Evolutionary conservation across 2,329 filamentous ascomycete genomes (phyloP).

Genomic region (Passalora sequoiae): DNA sequence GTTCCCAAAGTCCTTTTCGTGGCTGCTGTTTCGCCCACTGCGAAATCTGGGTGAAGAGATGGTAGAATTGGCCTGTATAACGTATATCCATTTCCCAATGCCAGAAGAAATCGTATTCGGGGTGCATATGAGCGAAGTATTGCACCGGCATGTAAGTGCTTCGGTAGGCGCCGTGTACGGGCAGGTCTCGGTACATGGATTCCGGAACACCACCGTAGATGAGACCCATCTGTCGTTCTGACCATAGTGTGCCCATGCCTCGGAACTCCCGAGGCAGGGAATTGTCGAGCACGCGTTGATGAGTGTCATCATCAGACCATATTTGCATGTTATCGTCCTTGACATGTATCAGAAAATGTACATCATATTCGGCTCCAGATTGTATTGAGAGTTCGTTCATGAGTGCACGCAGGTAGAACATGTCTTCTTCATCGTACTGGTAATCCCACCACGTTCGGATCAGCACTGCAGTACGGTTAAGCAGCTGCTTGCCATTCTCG

Average conservation of each 20-base stretch:
- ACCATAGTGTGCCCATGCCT: constrained; percentile 51
- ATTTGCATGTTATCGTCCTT: constrained; percentile 73
- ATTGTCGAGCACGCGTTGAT: constrained; percentile 58
- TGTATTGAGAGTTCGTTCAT: constrained; percentile 71
- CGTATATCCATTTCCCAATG: constrained; percentile 94
- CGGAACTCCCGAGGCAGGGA: constrained; percentile 46
- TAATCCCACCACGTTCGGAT: constrained; percentile 80
- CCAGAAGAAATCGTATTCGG: constrained; percentile 88
- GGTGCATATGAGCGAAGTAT: constrained; percentile 81
- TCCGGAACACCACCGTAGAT: constrained; percentile 50
- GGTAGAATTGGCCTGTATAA: constrained; percentile 84
- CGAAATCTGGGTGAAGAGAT: constrained; percentile 64
- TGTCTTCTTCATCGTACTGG: constrained; percentile 70
- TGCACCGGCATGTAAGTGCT: constrained; percentile 92
- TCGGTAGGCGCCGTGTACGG: constrained; percentile 63
- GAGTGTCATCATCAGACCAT: constrained; percentile 71
- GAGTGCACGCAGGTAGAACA: constrained; percentile 75
- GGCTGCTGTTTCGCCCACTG: constrained; percentile 64
- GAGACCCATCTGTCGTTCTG: constrained; percentile 51
- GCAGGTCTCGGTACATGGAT: constrained; percentile 52
- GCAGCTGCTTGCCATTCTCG: constrained; percentile 28
- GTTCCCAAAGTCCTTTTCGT: constrained; percentile 70
- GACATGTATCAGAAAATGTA: constrained; percentile 82
- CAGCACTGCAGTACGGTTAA: constrained; percentile 68
- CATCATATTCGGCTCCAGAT: constrained; percentile 74